Conservation (phyloP, 2,329 filamentous ascomycete genomes). For the Ceratocystiopsis minuta region DNA sequence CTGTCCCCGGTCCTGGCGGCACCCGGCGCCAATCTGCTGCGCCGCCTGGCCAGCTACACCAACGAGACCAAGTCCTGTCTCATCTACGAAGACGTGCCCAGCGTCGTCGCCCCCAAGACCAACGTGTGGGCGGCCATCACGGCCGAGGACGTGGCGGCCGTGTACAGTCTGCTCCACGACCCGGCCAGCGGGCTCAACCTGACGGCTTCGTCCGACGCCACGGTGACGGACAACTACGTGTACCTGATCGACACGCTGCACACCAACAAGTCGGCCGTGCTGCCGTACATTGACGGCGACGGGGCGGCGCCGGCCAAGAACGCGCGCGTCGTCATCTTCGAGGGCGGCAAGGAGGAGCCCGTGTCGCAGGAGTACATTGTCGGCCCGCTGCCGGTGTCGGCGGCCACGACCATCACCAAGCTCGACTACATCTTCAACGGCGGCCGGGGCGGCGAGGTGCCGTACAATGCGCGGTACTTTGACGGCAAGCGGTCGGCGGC, state of each 20-base stretch:
- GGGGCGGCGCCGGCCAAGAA: constrained; percentile 20
- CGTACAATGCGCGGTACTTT: constrained; percentile 12
- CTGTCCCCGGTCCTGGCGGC: too few species aligned
- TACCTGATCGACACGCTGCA: constrained; percentile 28
- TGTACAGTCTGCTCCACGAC: constrained; percentile 25
- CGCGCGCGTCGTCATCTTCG: constrained; percentile 27
- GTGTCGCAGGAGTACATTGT: constrained; percentile 30
- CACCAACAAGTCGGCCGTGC: constrained; percentile 27
- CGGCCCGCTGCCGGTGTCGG: constrained; percentile 26
- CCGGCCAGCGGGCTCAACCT: constrained; percentile 25
- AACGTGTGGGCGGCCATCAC: constrained; percentile 25
- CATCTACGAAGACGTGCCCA: too few species aligned
- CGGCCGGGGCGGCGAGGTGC: background rate
- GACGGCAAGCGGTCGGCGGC: constrained; percentile 15
- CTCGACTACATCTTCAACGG: constrained; percentile 24
- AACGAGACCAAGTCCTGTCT: too few species aligned
- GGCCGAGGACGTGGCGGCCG: constrained; percentile 22
- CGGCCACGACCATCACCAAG: constrained; percentile 19
- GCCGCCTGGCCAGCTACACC: too few species aligned
- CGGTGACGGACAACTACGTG: constrained; percentile 26
- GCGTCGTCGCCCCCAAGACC: constrained; percentile 21
- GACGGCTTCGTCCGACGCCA: constrained; percentile 20
- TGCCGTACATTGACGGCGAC: constrained; percentile 24
- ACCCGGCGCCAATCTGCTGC: too few species aligned
- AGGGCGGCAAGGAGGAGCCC: constrained; percentile 23